Conservation (phyloP, 495 filamentous ascomycete genomes). For the Aspergillus sclerotioniger region DNA sequence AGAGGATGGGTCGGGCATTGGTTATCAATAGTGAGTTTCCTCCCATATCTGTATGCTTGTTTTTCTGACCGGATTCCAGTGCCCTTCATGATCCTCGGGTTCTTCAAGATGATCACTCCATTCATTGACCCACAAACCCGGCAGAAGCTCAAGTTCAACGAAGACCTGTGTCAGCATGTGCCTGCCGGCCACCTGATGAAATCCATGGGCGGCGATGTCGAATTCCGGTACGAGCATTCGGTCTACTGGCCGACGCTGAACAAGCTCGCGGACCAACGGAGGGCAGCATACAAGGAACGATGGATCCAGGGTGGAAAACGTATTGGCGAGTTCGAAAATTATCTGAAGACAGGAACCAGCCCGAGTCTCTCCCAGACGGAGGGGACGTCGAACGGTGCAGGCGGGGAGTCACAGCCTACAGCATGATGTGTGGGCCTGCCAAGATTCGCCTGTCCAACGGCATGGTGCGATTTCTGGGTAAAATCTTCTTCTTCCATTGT, state of each 20-base stretch:
- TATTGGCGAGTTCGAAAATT: conserved; percentile 81
- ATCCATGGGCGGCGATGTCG: conserved; percentile 49
- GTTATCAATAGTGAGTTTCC: conserved; percentile 73
- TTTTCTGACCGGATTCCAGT: conserved; percentile 45
- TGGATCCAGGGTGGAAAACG: conserved; percentile 78
- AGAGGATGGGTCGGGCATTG: conserved; percentile 83
- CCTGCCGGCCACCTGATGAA: conserved; percentile 76
- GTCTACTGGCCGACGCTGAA: conserved; percentile 86
- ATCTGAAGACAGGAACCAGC: conserved; percentile 63
- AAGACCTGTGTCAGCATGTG: conserved; percentile 74
- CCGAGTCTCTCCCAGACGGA: conserved; percentile 34
- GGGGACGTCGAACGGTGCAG: not conserved
- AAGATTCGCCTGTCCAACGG: too few species aligned
- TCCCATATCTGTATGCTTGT: not conserved
- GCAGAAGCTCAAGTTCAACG: conserved; percentile 93
- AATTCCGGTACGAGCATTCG: conserved; percentile 86
- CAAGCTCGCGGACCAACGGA: conserved; percentile 60
- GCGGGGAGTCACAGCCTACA: conserved; percentile 1
- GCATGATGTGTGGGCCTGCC: not conserved
- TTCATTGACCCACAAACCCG: conserved; percentile 93
- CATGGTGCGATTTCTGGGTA: not conserved
- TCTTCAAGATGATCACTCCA: conserved; percentile 92
- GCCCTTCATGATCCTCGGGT: conserved; percentile 81
- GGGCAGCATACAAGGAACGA: conserved; percentile 56
- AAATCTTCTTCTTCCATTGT: not conserved